phyloP scores from a whole-genome alignment of 345 rosid species.

The Syzygium aromaticum region DNA sequence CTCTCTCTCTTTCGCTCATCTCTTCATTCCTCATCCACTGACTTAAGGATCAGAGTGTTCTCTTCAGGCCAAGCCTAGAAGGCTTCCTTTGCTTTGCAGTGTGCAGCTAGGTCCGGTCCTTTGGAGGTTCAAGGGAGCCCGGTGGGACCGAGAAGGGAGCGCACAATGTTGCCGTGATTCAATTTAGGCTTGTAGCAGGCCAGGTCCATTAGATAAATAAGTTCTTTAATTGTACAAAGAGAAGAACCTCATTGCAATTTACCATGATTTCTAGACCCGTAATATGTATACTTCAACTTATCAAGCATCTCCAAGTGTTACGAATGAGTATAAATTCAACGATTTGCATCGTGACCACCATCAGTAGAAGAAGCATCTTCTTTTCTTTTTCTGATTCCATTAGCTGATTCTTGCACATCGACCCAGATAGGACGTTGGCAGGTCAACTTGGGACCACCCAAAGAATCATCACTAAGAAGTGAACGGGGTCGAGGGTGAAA shows the following conservation, averaged over 20 bases:
- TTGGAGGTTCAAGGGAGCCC: no score
- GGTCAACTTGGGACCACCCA: not conserved
- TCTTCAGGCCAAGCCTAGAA: no score
- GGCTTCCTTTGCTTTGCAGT: no score
- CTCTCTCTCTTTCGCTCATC: not conserved
- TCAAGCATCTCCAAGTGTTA: not conserved
- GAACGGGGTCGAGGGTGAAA: not conserved
- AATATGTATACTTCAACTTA: not conserved
- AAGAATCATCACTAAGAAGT: not conserved
- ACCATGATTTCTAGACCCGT: not conserved
- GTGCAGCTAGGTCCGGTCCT: no score
- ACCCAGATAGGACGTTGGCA: not conserved
- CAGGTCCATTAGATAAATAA: not conserved
- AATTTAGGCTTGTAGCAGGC: not conserved
- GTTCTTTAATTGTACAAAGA: not conserved
- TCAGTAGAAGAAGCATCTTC: not conserved
- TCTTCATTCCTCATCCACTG: not conserved
- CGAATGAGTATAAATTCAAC: not conserved
- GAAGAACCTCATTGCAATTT: not conserved
- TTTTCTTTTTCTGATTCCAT: not conserved
- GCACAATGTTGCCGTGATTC: rapidly evolving
- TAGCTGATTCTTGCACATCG: not conserved
- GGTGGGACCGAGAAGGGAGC: not conserved
- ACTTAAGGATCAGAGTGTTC: no score
- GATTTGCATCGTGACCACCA: not conserved